Evolutionary conservation across 225 moss, liverwort and hornwort species (phyloP).

Genomic region (Ulota crispa): DNA sequence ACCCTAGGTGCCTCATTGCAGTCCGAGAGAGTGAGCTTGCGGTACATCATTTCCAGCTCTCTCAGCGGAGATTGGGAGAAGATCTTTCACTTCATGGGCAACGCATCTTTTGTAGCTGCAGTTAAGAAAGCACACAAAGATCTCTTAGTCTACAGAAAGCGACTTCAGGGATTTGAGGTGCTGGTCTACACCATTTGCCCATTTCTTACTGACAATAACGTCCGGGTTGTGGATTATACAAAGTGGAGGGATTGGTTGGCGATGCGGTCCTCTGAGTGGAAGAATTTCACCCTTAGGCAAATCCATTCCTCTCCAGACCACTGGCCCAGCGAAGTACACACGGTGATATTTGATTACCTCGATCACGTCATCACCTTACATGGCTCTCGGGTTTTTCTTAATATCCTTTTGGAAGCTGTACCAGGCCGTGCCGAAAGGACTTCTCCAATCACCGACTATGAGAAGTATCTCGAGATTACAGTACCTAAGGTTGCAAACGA

Average conservation of each 20-base stretch:
- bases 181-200: constrained; percentile 27
- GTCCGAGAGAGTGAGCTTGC: constrained; percentile 35
- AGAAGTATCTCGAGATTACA: background rate
- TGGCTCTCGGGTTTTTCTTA: constrained; percentile 36
- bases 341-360: constrained; percentile 23
- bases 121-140: constrained; percentile 33
- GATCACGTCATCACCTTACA: constrained; percentile 36
- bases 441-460: background rate
- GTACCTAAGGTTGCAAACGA: constrained; percentile 24
- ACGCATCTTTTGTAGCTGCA: constrained; percentile 31
- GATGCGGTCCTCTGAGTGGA: constrained; percentile 41
- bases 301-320: constrained; percentile 34
- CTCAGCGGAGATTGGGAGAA: constrained; percentile 43
- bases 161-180: constrained; percentile 39
- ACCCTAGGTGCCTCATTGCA: constrained; percentile 28
- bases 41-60: constrained; percentile 27
- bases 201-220: constrained; percentile 23
- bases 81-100: constrained; percentile 38
- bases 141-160: constrained; percentile 25
- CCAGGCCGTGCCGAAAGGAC: background rate
- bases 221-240: constrained; percentile 20
- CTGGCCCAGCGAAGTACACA: constrained; percentile 45
- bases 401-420: constrained; percentile 40
- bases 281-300: constrained; percentile 40
- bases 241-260: constrained; percentile 37